Conservation (phyloP, 2,329 filamentous ascomycete genomes). For the Seiridium unicorne region DNA sequence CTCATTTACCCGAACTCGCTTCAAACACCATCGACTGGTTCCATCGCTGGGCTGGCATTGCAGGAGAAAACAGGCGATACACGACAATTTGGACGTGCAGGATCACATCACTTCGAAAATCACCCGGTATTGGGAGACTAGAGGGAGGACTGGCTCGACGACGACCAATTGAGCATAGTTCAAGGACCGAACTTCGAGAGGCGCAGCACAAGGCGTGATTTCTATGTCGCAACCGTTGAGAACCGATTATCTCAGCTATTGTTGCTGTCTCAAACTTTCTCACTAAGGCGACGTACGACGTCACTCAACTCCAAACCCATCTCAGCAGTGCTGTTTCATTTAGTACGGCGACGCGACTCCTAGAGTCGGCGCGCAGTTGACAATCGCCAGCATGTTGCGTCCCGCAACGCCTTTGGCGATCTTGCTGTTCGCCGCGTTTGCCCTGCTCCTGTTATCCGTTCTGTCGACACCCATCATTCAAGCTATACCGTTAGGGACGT, state of each 20-base stretch:
- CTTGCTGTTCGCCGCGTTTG: slow-evolving; percentile 82
- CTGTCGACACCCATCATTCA: slow-evolving; percentile 90
- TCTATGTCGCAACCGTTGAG: not conserved
- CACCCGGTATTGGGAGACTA: not conserved
- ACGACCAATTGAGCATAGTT: not conserved
- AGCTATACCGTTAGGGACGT: slow-evolving; percentile 78
- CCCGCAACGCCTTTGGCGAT: slow-evolving; percentile 89
- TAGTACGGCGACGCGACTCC: slow-evolving; percentile 24
- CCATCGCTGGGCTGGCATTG: not conserved
- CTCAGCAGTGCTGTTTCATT: not conserved
- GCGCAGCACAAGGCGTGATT: not conserved
- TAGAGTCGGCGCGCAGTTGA: slow-evolving; percentile 28
- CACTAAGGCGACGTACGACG: not conserved
- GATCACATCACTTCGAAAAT: not conserved
- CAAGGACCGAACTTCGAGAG: not conserved
- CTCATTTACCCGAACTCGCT: not conserved
- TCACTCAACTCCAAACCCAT: not conserved
- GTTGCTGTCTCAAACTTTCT: not conserved
- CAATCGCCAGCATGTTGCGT: slow-evolving; percentile 68
- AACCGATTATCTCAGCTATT: not conserved
- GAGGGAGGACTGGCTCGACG: not conserved
- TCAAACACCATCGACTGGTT: not conserved
- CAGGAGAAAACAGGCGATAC: not conserved
- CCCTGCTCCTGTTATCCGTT: slow-evolving; percentile 78
- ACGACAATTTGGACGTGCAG: slow-evolving; percentile 3